Conservation (phyloP, 169 alveolate species). For the Amoebophrya sp. region DNA sequence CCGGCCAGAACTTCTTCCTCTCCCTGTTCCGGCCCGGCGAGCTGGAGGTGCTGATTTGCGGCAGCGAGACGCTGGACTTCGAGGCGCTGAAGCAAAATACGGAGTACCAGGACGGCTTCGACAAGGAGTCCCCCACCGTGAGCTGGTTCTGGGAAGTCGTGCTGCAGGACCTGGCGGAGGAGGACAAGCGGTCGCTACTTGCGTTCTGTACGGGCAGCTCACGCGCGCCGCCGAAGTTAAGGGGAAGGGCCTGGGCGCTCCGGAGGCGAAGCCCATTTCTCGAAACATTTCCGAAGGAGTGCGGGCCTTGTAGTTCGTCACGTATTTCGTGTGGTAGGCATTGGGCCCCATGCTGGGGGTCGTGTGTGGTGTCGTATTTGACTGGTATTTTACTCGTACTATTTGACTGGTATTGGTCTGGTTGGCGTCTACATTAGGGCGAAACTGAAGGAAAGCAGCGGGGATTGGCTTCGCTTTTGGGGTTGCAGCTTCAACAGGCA, state of each 20-base stretch:
- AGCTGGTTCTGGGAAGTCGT: conserved; percentile 1
- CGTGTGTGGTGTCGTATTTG: too few relatives aligned
- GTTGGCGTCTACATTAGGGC: too few relatives aligned
- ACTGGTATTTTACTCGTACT: too few relatives aligned
- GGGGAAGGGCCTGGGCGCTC: conserved; percentile 62
- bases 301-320: too few relatives aligned
- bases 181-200: not conserved
- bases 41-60: not conserved
- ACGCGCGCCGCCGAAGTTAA: conserved; percentile 1
- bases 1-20: not conserved
- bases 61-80: not conserved
- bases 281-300: too few relatives aligned
- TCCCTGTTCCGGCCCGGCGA: not conserved
- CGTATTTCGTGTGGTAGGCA: too few relatives aligned
- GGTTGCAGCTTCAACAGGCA: too few relatives aligned
- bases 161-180: not conserved
- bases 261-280: conserved; percentile 45
- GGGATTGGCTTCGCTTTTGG: too few relatives aligned
- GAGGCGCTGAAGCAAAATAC: not conserved
- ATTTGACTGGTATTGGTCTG: too few relatives aligned
- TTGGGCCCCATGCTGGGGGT: too few relatives aligned
- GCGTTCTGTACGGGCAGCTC: not conserved
- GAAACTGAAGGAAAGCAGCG: too few relatives aligned
- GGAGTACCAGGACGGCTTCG: not conserved
- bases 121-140: not conserved